Evolutionary conservation across 805 yeast species (phyloP).

Genomic region (Wickerhamomyces sydowiorum): DNA sequence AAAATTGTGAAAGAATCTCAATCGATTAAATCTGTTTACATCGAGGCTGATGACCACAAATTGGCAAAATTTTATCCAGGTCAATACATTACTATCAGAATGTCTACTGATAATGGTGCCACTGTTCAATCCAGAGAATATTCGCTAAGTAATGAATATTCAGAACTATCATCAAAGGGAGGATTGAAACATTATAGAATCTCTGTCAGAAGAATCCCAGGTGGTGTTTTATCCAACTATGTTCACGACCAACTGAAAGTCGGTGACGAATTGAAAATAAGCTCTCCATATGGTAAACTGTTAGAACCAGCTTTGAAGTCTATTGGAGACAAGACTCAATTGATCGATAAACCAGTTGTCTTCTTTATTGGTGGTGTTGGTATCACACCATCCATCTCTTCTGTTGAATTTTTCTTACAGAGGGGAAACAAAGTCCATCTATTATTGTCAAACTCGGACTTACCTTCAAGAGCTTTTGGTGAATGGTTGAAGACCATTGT

Average conservation of each 20-base stretch:
- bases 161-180: constrained; percentile 6
- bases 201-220: constrained; percentile 44
- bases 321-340: constrained; percentile 19
- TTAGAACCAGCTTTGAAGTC: constrained; percentile 22
- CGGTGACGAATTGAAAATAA: constrained; percentile 43
- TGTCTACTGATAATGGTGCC: constrained; percentile 30
- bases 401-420: constrained; percentile 30
- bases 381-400: constrained; percentile 56
- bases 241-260: constrained; percentile 41
- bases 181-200: constrained; percentile 41
- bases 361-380: constrained; percentile 63
- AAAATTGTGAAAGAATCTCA: constrained; percentile 36
- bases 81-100: constrained; percentile 33
- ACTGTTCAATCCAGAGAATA: constrained; percentile 51
- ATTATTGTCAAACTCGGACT: constrained; percentile 8
- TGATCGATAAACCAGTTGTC: constrained; percentile 23
- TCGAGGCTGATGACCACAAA: constrained; percentile 38
- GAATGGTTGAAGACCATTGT: constrained; percentile 8
- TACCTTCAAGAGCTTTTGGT: constrained; percentile 5
- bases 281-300: constrained; percentile 59
- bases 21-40: constrained; percentile 45
- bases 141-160: constrained; percentile 40
- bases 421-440: constrained; percentile 11
- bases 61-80: constrained; percentile 31
- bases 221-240: constrained; percentile 46